These are phyloP conservation scores for Pseudocercospora crystallina DNA, from an alignment of 2,329 filamentous ascomycete genomes.

Conservation along the genomic window DNA sequence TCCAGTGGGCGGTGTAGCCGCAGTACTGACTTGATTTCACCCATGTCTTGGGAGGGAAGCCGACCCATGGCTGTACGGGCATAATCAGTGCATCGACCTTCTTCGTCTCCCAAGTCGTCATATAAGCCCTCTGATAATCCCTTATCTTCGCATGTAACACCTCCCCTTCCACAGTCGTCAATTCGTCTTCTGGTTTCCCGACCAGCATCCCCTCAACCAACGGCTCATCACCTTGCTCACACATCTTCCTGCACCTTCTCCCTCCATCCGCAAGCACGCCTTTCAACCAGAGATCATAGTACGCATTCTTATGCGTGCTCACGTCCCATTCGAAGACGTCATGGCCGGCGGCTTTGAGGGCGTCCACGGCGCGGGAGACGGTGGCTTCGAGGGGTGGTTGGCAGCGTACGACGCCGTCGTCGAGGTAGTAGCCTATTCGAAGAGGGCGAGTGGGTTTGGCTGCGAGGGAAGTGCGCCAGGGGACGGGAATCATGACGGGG, in stretches of 20 bases:
- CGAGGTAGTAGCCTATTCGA: slow-evolving; percentile 49
- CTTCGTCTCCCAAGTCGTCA: slow-evolving; percentile 45
- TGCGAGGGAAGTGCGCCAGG: slow-evolving; percentile 35
- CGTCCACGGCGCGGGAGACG: slow-evolving; percentile 41
- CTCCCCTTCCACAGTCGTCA: slow-evolving; percentile 16
- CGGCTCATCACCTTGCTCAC: slow-evolving; percentile 22
- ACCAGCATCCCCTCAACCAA: slow-evolving; percentile 26
- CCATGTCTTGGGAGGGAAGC: slow-evolving; percentile 22
- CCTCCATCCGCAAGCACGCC: slow-evolving; percentile 25
- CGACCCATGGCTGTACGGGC: slow-evolving; percentile 34
- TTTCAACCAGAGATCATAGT: slow-evolving; percentile 17
- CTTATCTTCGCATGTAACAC: slow-evolving; percentile 10
- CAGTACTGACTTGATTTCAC: slow-evolving; percentile 21
- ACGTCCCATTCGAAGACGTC: slow-evolving; percentile 23
- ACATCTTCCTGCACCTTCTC: slow-evolving; percentile 11
- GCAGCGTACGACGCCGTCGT: slow-evolving; percentile 49
- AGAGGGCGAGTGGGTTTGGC: slow-evolving; percentile 10
- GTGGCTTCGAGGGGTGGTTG: slow-evolving; percentile 53
- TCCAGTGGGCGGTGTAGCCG: slow-evolving; percentile 26
- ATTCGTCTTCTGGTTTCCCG: slow-evolving; percentile 16
- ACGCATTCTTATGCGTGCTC: slow-evolving; percentile 10
- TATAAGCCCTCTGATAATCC: slow-evolving; percentile 23
- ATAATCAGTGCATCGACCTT: slow-evolving; percentile 52
- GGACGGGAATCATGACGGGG: slow-evolving; percentile 38
- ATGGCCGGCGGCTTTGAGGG: slow-evolving; percentile 42